These are phyloP conservation scores for Aspergillus ruber DNA, from an alignment of 2,329 filamentous ascomycete genomes.

Conservation along the genomic window DNA sequence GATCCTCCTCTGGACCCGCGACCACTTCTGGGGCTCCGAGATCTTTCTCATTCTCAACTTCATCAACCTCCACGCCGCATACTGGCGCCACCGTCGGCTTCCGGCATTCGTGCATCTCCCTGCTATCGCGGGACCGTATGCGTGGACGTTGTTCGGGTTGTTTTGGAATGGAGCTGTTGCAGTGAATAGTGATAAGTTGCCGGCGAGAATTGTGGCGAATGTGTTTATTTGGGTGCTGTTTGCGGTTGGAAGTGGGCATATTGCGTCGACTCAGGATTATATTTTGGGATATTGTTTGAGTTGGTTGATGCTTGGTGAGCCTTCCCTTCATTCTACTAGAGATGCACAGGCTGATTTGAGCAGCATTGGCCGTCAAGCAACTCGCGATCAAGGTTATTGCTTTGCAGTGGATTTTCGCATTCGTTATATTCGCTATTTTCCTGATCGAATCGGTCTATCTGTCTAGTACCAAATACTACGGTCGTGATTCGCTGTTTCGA, in stretches of 20 bases:
- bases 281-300: conserved; percentile 75
- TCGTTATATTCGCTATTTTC: conserved; percentile 69
- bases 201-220: conserved; percentile 76
- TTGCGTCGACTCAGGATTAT: conserved; percentile 65
- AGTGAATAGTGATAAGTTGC: conserved; percentile 60
- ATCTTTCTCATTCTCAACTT: conserved; percentile 73
- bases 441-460: conserved; percentile 59
- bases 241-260: conserved; percentile 69
- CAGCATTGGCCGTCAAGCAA: conserved; percentile 68
- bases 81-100: conserved; percentile 70
- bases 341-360: conserved; percentile 3
- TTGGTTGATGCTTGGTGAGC: conserved; percentile 62
- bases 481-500: conserved; percentile 31
- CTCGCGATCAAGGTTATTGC: conserved; percentile 66
- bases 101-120: conserved; percentile 70
- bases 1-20: conserved; percentile 74
- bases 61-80: conserved; percentile 69
- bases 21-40: conserved; percentile 68
- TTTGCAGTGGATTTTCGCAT: conserved; percentile 89
- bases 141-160: conserved; percentile 78
- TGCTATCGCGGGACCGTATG: conserved; percentile 69
- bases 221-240: conserved; percentile 82
- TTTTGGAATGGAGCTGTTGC: conserved; percentile 87
- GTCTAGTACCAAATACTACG: conserved; percentile 27
- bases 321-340: not conserved